These are phyloP conservation scores for Dipodascus geniculatus DNA, from an alignment of 805 yeast species.

Conservation along the genomic window DNA sequence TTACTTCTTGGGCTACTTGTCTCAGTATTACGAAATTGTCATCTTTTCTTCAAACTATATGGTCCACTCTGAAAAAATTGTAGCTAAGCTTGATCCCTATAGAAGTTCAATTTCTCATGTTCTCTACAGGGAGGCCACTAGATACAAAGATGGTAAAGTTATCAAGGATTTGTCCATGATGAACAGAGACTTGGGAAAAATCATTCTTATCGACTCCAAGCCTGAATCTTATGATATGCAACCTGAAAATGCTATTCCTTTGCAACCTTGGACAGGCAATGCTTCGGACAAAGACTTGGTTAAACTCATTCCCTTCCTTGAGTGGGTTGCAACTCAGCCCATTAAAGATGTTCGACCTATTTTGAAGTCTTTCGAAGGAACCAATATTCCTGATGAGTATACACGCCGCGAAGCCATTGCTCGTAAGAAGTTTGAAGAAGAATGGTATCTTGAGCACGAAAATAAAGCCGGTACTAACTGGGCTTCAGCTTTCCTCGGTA, in stretches of 20 bases:
- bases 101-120: conserved; percentile 82
- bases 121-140: conserved; percentile 81
- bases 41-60: conserved; percentile 75
- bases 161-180: conserved; percentile 81
- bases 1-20: conserved; percentile 86
- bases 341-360: conserved; percentile 85
- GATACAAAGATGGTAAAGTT: conserved; percentile 77
- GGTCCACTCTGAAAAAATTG: conserved; percentile 75
- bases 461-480: conserved; percentile 30
- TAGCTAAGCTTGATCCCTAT: conserved; percentile 85
- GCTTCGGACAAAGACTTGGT: conserved; percentile 68
- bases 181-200: conserved; percentile 82
- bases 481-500: conserved; percentile 54
- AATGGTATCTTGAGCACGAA: conserved; percentile 34
- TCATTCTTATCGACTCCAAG: conserved; percentile 68
- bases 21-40: conserved; percentile 93
- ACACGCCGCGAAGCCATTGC: conserved; percentile 62
- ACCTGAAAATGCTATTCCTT: conserved; percentile 87
- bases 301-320: conserved; percentile 81
- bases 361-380: conserved; percentile 58
- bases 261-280: conserved; percentile 78
- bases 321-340: conserved; percentile 82
- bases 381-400: conserved; percentile 68
- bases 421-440: conserved; percentile 44
- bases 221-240: conserved; percentile 64